phyloP scores from a whole-genome alignment of 2,329 filamentous ascomycete species.

The Colletotrichum agaves region DNA sequence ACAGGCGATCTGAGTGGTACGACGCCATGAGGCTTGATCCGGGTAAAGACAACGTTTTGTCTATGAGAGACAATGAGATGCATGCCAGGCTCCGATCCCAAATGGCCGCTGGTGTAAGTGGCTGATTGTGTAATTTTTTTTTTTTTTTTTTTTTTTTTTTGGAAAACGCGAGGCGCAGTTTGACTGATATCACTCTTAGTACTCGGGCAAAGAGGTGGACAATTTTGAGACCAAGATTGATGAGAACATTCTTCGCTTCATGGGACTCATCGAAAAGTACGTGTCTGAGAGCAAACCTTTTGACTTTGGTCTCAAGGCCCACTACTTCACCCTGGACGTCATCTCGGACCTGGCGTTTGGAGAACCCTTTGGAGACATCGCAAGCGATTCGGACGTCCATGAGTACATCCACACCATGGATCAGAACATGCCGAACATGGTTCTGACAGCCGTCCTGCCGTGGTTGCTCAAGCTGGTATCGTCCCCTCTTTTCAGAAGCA shows the following conservation, averaged over 20 bases:
- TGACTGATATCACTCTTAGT: slow-evolving; percentile 39
- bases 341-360: slow-evolving; percentile 64
- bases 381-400: slow-evolving; percentile 57
- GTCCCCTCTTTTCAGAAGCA: slow-evolving; percentile 51
- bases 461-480: slow-evolving; percentile 53
- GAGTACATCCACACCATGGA: slow-evolving; percentile 58
- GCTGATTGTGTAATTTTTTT: no score
- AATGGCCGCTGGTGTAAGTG: slow-evolving; percentile 59
- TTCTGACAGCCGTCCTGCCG: slow-evolving; percentile 55
- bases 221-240: slow-evolving; percentile 61
- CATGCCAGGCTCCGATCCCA: slow-evolving; percentile 57
- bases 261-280: slow-evolving; percentile 57
- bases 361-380: slow-evolving; percentile 57
- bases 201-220: slow-evolving; percentile 64
- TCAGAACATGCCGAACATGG: slow-evolving; percentile 56
- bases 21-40: slow-evolving; percentile 62
- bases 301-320: slow-evolving; percentile 59
- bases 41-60: slow-evolving; percentile 64
- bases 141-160: no score
- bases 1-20: slow-evolving; percentile 56
- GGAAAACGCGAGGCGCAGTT: neutral
- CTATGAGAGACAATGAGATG: slow-evolving; percentile 56
- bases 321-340: slow-evolving; percentile 65
- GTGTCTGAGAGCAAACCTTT: slow-evolving; percentile 52
- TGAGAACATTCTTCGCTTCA: slow-evolving; percentile 55